Conservation (phyloP, 2,329 filamentous ascomycete genomes). For the Ilyonectria robusta region DNA sequence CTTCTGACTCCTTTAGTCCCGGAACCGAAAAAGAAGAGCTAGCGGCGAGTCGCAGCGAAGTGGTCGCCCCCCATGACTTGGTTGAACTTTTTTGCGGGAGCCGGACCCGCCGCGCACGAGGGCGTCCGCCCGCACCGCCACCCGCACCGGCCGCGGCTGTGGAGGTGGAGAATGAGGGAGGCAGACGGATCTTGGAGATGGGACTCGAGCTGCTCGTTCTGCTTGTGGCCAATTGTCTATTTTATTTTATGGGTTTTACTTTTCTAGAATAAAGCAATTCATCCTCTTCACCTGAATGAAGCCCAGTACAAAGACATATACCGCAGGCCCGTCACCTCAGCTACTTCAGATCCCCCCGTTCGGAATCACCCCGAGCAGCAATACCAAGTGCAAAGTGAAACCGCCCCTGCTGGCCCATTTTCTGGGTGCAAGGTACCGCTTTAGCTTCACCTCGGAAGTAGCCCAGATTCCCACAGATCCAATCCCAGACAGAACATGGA, state of each 20-base stretch:
- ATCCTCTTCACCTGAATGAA: neutral
- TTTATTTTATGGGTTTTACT: neutral
- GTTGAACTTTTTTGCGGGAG: neutral
- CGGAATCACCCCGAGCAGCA: slow-evolving; percentile 40
- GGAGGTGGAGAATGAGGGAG: neutral
- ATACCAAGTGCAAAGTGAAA: slow-evolving; percentile 19
- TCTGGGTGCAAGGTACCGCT: neutral
- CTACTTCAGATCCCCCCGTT: slow-evolving; percentile 3
- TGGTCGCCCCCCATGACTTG: neutral
- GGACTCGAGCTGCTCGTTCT: neutral
- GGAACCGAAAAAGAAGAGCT: neutral
- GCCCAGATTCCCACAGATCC: slow-evolving; percentile 12
- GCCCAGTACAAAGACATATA: neutral
- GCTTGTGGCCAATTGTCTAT: neutral
- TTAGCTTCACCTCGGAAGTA: slow-evolving; percentile 40
- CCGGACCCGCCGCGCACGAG: slow-evolving; percentile 17
- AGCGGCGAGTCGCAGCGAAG: neutral
- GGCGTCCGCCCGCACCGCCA: slow-evolving; percentile 12
- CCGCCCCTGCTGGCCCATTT: slow-evolving; percentile 5
- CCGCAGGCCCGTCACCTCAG: neutral
- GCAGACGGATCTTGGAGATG: neutral
- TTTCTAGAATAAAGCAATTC: neutral
- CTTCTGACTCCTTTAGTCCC: neutral
- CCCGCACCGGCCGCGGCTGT: slow-evolving; percentile 17
- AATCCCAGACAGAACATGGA: neutral